These are phyloP conservation scores for Phaseolus lunatus DNA, from an alignment of 306 rosid genomes.

Conservation along the genomic window DNA sequence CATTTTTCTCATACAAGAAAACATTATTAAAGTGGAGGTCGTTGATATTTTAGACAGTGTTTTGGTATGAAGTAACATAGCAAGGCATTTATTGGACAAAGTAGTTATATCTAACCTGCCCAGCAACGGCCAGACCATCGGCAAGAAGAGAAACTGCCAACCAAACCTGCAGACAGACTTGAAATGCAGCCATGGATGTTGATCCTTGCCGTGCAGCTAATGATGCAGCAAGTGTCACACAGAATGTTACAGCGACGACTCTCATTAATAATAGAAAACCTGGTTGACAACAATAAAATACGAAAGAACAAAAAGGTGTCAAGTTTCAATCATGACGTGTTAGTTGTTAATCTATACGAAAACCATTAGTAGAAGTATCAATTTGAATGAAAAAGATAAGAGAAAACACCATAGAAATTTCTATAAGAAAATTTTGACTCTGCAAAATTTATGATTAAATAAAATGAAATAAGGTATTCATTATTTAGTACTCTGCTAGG, in stretches of 20 bases:
- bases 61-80: conserved; percentile 23
- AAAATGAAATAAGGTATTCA: not conserved
- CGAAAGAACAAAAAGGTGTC: conserved; percentile 37
- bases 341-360: not conserved
- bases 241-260: conserved; percentile 92
- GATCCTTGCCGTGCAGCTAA: conserved; percentile 90
- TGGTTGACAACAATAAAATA: conserved; percentile 49
- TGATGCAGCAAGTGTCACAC: conserved; percentile 93
- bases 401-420: not conserved
- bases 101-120: conserved; percentile 70
- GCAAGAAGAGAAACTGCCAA: conserved; percentile 92
- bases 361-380: conserved; percentile 15
- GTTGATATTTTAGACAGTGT: not conserved
- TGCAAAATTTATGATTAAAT: conserved; percentile 2
- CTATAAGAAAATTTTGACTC: not conserved
- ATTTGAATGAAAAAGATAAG: not conserved
- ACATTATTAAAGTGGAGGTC: not conserved
- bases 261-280: conserved; percentile 89
- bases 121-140: conserved; percentile 97
- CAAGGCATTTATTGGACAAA: not conserved
- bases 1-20: not conserved
- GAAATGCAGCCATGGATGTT: conserved; percentile 96
- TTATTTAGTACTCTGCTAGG: not conserved
- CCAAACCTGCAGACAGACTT: conserved; percentile 96
- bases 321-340: conserved; percentile 15